Conservation (phyloP, 352 stramenopile species). For the Phytophthora sansomeana region DNA sequence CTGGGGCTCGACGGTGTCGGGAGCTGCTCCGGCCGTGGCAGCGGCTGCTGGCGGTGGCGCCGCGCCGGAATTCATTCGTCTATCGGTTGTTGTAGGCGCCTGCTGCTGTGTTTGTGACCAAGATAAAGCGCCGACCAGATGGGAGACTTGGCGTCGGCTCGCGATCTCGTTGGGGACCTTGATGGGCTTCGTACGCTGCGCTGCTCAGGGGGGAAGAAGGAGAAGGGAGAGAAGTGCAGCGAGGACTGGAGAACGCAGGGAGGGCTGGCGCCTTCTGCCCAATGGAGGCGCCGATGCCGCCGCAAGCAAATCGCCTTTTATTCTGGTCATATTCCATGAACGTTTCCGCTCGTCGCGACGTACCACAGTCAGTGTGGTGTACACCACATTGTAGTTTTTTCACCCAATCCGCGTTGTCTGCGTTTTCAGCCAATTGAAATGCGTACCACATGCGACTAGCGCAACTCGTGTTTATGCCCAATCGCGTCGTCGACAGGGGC, state of each 20-base stretch:
- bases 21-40: conserved; percentile 2
- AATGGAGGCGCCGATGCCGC: conserved; percentile 13
- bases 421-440: background rate
- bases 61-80: conserved; percentile 28
- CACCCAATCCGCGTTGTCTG: background rate
- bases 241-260: background rate
- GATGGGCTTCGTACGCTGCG: too few relatives aligned
- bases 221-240: conserved; percentile 1
- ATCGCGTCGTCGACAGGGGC: conserved; percentile 41
- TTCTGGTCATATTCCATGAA: conserved; percentile 52
- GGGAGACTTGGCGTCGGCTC: conserved; percentile 16
- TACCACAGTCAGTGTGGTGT: conserved; percentile 1
- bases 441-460: conserved; percentile 10
- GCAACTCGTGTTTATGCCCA: conserved; percentile 33
- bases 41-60: conserved; percentile 11
- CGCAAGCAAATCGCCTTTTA: conserved; percentile 47
- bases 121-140: conserved; percentile 7
- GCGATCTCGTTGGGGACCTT: background rate
- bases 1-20: conserved; percentile 10
- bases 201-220: conserved; percentile 5
- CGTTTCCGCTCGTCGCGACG: conserved; percentile 23
- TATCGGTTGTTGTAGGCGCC: background rate
- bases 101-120: conserved; percentile 15
- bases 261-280: conserved; percentile 21
- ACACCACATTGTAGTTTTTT: background rate